Conservation (phyloP, 208 protist genomes). For the Leptomonas seymouri region DNA sequence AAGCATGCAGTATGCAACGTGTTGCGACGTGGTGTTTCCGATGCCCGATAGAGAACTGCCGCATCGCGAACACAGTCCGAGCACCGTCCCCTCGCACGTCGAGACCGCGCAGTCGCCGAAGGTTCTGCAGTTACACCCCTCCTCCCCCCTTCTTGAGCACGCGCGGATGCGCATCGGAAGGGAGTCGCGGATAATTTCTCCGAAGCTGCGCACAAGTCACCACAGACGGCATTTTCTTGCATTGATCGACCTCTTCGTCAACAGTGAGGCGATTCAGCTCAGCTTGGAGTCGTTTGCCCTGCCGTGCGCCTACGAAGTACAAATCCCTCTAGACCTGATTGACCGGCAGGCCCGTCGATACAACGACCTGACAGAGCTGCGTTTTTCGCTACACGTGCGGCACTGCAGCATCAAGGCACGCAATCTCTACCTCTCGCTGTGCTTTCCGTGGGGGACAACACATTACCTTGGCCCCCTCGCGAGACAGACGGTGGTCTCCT, state of each 20-base stretch:
- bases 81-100: neutral
- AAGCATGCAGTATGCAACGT: slow-evolving; percentile 2
- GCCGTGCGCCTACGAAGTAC: slow-evolving; percentile 30
- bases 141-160: neutral
- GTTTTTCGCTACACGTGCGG: slow-evolving; percentile 20
- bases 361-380: slow-evolving; percentile 27
- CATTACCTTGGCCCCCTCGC: slow-evolving; percentile 46
- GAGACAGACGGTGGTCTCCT: slow-evolving; percentile 26
- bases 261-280: slow-evolving; percentile 8
- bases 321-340: neutral
- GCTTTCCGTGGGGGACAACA: slow-evolving; percentile 34
- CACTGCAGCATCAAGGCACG: slow-evolving; percentile 20
- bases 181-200: neutral
- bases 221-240: slow-evolving; percentile 10
- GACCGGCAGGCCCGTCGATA: slow-evolving; percentile 15
- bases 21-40: neutral
- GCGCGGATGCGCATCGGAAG: neutral
- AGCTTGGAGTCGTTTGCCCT: slow-evolving; percentile 19
- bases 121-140: neutral
- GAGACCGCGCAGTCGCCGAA: neutral
- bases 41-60: neutral
- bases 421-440: slow-evolving; percentile 24
- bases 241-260: slow-evolving; percentile 23
- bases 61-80: neutral
- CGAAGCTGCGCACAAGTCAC: neutral